Evolutionary conservation across 495 filamentous ascomycete genomes (phyloP), one percentile per base, ranked within the genome.

Genomic region (Aspergillus saccharolyticus): DNA sequence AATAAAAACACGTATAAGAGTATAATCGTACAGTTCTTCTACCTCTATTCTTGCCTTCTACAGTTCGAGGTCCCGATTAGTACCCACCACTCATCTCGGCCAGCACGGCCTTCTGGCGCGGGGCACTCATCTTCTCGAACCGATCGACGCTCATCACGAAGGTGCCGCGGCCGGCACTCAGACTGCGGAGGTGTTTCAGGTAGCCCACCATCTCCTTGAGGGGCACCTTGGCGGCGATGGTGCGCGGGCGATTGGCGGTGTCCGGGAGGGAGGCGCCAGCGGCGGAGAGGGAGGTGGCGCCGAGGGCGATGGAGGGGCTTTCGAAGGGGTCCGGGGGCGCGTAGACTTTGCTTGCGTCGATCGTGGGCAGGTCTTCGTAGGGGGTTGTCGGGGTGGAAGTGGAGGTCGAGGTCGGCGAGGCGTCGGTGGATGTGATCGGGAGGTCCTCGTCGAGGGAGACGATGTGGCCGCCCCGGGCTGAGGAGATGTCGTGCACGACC

Each of bases 161-260:
- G 5, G 90, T 89, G 22, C 96, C 95, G 24, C 94, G 79, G 0
- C 95, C 95, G 10, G 85, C 86, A 16, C 92, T 99, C 74, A 96
- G 72, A 69, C 88, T 90, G 43, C 95, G 75, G 66, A 99, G 74
- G 70, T 95, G 89, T 70, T 88, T 91, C 64, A 97, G 72, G 73
- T 99, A 99, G 30, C 93, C 91, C 51, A 97, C 88, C 92, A 97
- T 97, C 71, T 97, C 93, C 70, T 91, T 92, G 54, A 97, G 73
- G 44, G 95, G 95, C 25, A 97, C 91, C 58, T 87, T 83, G 3
- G 91, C 95, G 5, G 83, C 82, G 56, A 99, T 89, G 6, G 78
- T 86, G 50, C 85, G 73, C 48, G 80, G 80, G 9, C 73, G 62
- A 24, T 68, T 71, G 3, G 68, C 58, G n/a, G 67, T 47, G 52